Evolutionary conservation across 495 filamentous ascomycete species (phyloP).

Genomic region (Aspergillus sparsus): DNA sequence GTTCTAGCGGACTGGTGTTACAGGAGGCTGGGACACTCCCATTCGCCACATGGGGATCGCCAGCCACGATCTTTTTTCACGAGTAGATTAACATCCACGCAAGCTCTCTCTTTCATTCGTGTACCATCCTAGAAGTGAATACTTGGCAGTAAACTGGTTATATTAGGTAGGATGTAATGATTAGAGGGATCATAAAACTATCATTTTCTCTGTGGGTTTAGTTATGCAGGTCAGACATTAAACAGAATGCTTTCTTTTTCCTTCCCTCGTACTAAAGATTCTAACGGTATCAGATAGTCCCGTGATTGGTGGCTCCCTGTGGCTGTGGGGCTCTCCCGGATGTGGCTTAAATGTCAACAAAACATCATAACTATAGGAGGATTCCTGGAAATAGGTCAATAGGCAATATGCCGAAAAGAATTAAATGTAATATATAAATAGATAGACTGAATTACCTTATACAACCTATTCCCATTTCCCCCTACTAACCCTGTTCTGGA

Average conservation of each 20-base stretch:
- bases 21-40: constrained; percentile 27
- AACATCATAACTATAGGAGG: not conserved
- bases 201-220: not conserved
- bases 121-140: not conserved
- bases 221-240: not conserved
- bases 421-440: not conserved
- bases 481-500: too few species aligned
- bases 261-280: too few species aligned
- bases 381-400: not conserved
- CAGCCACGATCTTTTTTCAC: constrained; percentile 27
- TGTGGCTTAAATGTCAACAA: constrained; percentile 4
- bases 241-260: too few species aligned
- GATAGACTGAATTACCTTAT: not conserved
- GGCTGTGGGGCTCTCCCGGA: not conserved
- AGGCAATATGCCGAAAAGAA: not conserved
- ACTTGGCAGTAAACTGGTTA: not conserved
- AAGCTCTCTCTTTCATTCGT: constrained; percentile 7
- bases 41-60: constrained; percentile 18
- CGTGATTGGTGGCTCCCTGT: not conserved
- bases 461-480: too few species aligned
- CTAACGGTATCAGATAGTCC: not conserved
- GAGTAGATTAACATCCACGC: constrained; percentile 12
- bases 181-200: not conserved
- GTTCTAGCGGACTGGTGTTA: constrained; percentile 23
- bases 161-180: not conserved